These are phyloP conservation scores for Jaapia argillacea DNA, from an alignment of 768 basidiomycete species.

Conservation along the genomic window DNA sequence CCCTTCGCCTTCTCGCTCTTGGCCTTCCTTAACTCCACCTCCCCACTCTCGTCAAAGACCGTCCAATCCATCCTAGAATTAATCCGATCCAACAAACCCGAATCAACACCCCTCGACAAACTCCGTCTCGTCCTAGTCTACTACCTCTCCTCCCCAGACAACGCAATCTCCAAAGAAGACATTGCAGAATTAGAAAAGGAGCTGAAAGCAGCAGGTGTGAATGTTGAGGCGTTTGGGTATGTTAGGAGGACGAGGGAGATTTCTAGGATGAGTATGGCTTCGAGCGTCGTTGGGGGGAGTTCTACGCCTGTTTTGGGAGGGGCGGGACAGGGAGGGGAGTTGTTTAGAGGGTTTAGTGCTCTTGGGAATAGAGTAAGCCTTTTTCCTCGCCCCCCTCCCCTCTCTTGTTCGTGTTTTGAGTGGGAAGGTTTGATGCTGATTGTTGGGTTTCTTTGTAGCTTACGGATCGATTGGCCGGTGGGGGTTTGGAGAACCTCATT, in stretches of 20 bases:
- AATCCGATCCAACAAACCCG: slow-evolving; percentile 65
- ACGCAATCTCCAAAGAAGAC: slow-evolving; percentile 79
- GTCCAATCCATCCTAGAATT: slow-evolving; percentile 75
- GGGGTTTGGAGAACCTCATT: slow-evolving; percentile 93
- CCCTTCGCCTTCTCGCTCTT: neutral
- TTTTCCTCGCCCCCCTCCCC: neutral
- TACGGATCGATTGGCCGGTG: slow-evolving; percentile 87
- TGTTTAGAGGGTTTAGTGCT: slow-evolving; percentile 90
- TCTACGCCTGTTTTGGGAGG: slow-evolving; percentile 59
- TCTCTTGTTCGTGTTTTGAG: no score
- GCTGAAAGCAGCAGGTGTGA: slow-evolving; percentile 72
- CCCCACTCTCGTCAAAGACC: slow-evolving; percentile 34
- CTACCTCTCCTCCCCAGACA: slow-evolving; percentile 82
- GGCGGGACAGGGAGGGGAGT: slow-evolving; percentile 68
- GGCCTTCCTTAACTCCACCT: neutral
- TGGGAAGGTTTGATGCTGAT: no score
- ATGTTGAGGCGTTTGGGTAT: slow-evolving; percentile 81
- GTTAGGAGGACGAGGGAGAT: slow-evolving; percentile 89
- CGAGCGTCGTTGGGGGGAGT: slow-evolving; percentile 44
- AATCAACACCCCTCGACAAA: slow-evolving; percentile 72
- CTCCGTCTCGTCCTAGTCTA: slow-evolving; percentile 92
- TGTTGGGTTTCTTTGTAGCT: slow-evolving; percentile 57
- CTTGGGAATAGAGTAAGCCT: slow-evolving; percentile 73
- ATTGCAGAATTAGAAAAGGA: slow-evolving; percentile 81
- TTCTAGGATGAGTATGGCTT: slow-evolving; percentile 78